These are phyloP conservation scores for Ziziphus jujuba DNA, from an alignment of 306 rosid genomes.

Conservation along the genomic window DNA sequence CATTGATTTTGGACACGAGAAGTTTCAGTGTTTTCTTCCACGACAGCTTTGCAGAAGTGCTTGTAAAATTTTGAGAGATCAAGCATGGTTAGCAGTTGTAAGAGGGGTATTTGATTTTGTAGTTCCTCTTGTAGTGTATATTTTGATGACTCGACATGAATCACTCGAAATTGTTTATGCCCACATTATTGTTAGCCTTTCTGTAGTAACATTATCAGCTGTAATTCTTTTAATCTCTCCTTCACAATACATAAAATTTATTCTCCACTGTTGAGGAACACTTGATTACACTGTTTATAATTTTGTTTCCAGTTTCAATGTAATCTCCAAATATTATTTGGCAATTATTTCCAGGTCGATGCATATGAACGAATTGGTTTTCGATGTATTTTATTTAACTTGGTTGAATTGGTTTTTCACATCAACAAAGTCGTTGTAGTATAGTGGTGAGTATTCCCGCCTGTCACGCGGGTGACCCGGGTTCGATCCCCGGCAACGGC, in stretches of 20 bases:
- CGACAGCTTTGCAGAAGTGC: slow-evolving; percentile 34
- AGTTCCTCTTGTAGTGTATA: slow-evolving; percentile 38
- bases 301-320: background rate
- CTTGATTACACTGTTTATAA: background rate
- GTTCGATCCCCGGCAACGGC: slow-evolving; percentile 49
- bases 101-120: slow-evolving; percentile 28
- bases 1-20: slow-evolving; percentile 44
- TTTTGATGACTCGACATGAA: slow-evolving; percentile 21
- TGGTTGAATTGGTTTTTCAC: too few species aligned
- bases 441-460: slow-evolving; percentile 38
- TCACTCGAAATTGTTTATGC: slow-evolving; percentile 29
- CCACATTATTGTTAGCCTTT: background rate
- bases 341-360: rapidly evolving
- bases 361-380: too few species aligned
- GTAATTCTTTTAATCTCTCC: background rate
- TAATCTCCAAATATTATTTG: background rate
- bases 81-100: slow-evolving; percentile 45
- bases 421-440: slow-evolving; percentile 32
- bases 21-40: slow-evolving; percentile 21
- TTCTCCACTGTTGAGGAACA: background rate
- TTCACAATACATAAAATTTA: background rate
- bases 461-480: slow-evolving; percentile 41
- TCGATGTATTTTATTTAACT: too few species aligned
- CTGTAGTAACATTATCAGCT: background rate
- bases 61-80: slow-evolving; percentile 45